Percentiles rank a stretch among this genome's conserved stretches.
Conservation (phyloP, 1,284 basidiomycete species). For the Cystobasidiaceae sp. region DNA sequence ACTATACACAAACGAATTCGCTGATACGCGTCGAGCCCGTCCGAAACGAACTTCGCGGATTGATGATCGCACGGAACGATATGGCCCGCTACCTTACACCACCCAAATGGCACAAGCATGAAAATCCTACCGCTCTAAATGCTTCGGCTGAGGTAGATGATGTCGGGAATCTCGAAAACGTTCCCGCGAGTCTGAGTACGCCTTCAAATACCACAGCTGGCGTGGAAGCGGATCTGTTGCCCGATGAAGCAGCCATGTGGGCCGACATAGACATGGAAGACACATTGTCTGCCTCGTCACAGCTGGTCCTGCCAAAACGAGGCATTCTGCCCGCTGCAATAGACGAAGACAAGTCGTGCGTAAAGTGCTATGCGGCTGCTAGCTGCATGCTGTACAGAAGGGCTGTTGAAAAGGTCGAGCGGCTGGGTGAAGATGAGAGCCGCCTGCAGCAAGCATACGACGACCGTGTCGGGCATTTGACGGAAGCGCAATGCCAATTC, state of each 20-base stretch:
- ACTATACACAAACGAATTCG: slow-evolving; percentile 86
- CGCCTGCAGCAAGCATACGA: slow-evolving; percentile 71
- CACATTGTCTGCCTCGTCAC: not conserved
- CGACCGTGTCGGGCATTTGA: slow-evolving; percentile 75
- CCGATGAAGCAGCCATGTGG: slow-evolving; percentile 32
- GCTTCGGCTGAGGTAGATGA: too few relatives aligned
- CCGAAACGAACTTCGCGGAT: slow-evolving; percentile 74
- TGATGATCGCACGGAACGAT: slow-evolving; percentile 78
- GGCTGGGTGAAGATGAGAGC: slow-evolving; percentile 44
- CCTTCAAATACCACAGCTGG: too few relatives aligned
- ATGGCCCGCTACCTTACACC: slow-evolving; percentile 65
- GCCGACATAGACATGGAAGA: slow-evolving; percentile 18
- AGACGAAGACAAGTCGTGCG: slow-evolving; percentile 72
- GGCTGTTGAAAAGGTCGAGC: slow-evolving; percentile 61
- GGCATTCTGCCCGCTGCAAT: slow-evolving; percentile 79
- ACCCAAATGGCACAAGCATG: not conserved
- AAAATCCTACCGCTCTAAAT: too few relatives aligned
- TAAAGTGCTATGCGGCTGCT: slow-evolving; percentile 74
- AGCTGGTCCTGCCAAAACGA: slow-evolving; percentile 41
- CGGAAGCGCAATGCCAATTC: slow-evolving; percentile 63
- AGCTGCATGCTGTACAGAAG: slow-evolving; percentile 89
- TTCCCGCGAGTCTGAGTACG: too few relatives aligned
- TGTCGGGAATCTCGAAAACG: too few relatives aligned
- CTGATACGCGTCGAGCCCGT: slow-evolving; percentile 73
- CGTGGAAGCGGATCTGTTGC: too few relatives aligned